phyloP scores from a whole-genome alignment of 1,284 basidiomycete genomes.

The Exobasidium rhododendri region DNA sequence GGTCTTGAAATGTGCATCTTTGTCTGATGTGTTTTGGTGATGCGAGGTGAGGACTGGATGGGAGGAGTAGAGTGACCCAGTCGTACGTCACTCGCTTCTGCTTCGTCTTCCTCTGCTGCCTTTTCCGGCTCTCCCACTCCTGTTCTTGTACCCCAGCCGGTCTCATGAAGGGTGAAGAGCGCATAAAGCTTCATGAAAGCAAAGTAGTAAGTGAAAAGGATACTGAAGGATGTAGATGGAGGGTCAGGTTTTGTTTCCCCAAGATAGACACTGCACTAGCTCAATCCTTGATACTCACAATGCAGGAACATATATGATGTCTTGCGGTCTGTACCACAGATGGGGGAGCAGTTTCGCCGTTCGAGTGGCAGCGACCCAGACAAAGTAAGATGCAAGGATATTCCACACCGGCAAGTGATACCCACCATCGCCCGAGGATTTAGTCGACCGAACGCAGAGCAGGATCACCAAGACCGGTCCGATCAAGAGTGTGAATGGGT shows the following conservation, averaged over 20 bases:
- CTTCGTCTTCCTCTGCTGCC: slow-evolving; percentile 1
- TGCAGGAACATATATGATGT: slow-evolving; percentile 84
- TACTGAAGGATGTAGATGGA: not conserved
- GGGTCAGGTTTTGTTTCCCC: too few relatives aligned
- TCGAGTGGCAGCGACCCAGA: slow-evolving; percentile 67
- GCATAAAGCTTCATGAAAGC: slow-evolving; percentile 83
- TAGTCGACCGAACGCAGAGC: slow-evolving; percentile 74
- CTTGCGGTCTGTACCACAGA: slow-evolving; percentile 76
- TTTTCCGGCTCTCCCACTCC: slow-evolving; percentile 65
- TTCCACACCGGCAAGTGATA: slow-evolving; percentile 87
- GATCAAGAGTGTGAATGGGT: slow-evolving; percentile 78
- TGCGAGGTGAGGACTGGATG: not conserved
- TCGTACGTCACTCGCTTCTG: not conserved
- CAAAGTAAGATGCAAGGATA: slow-evolving; percentile 52
- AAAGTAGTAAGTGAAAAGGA: slow-evolving; percentile 60
- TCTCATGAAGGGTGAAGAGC: slow-evolving; percentile 75
- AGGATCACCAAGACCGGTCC: slow-evolving; percentile 74
- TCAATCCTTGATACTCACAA: slow-evolving; percentile 63
- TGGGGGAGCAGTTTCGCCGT: slow-evolving; percentile 83
- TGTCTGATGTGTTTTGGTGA: not conserved
- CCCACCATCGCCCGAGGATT: slow-evolving; percentile 67
- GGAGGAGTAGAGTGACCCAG: not conserved
- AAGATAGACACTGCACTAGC: too few relatives aligned
- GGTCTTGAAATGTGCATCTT: not conserved
- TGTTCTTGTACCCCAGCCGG: slow-evolving; percentile 84